Base-by-base conservation (phyloP, 345 rosid genomes). In the Eucalyptus curtisii region DNA sequence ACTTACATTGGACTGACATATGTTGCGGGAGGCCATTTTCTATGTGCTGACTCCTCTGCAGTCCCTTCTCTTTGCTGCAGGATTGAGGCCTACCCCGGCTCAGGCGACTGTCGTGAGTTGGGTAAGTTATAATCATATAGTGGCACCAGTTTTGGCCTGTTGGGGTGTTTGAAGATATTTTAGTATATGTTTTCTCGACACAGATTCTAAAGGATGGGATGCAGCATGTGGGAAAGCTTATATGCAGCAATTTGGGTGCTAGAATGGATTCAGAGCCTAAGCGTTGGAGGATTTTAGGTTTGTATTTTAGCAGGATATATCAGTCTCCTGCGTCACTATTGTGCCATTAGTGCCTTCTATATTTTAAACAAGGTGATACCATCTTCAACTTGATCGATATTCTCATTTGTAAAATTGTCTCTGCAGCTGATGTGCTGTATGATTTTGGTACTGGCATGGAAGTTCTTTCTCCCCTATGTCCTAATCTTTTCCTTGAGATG, bases 201-300 rank as follows among this genome's bases (percentile, higher is more conserved):
- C 92, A 98, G 99, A 94, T 98, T 86, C 86, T 98, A 88, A 98
- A 95, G 90, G 99, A 96, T 92, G 99, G 99, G 85, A 98, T 98
- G 99, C 98, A 98, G 91, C 99, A 98, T 49, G 92, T 92, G 49
- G 99, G 99, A 61, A 98, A 98, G 90, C 95, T 98, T 49, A 93
- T 98, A 89, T 96, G 97, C 93, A 98, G 99, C 90, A 96, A 94
- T 93, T 93, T 97, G 89, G 99, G 99, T 90, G 97, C 99, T 71
- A 95, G 99, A 93, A 98, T 97, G 99, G 99, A 97, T 88, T 98
- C 99, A 10, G 99, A 98, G 88, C 99, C 99, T 7, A 98, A 97
- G 90, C 92, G 96, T 19, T 96, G 99, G 99, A 94, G 99, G 93
- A 93, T 97, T 89, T 88, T 97, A 49, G 99, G 99, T 98, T 89